Evolutionary conservation across 352 stramenopile genomes (phyloP), one percentile per base, ranked within the genome.

Genomic region (Phytophthora pinifolia): DNA sequence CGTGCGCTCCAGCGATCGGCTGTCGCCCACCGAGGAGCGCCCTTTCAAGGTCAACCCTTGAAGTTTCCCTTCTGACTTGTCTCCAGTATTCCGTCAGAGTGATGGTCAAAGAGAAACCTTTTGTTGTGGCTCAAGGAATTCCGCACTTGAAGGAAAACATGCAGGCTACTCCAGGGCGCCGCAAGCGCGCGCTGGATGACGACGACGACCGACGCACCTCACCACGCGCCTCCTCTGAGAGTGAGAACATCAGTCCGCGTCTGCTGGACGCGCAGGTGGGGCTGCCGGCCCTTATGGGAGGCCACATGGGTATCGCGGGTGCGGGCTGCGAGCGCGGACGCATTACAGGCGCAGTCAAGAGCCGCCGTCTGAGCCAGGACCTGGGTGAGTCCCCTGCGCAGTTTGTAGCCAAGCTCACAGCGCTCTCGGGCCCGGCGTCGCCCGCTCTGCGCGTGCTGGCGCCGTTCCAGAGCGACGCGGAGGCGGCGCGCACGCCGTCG

Each of bases 151-250:
- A 47, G 17, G 22, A 20, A 62, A 54, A 37, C 33, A 79, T 74
- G 70, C 55, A 83, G 35, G 13, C 22, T 14, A 22, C 38, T 14
- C 2, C 18, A 7, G 39, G 42, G 22, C 50, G 55, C 20, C 66
- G 69, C 42, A 83, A 83, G 59, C 70, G 73, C 48, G 39, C 60
- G 27, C 52, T 75, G 17, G 60, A 75, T 6, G 60, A 72, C 13
- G 59, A 46, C n/a, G 48, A 55, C 13, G 61, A 63, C 10, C 31
- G 20, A 12, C 42, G 18, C n/a, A 38, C 48, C 13, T 56, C 57
- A 12, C 45, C 47, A 6, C 29, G 49, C 6, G 51, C 27, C 1
- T 45, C 43, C 15, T 54, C 41, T 18, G 42, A 61, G 45, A 61
- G 36, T 45, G 65, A 74, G 20, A 67, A 36, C 34, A 48, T 60